Conservation (phyloP, 495 filamentous ascomycete species). For the Lophium mytilinum region DNA sequence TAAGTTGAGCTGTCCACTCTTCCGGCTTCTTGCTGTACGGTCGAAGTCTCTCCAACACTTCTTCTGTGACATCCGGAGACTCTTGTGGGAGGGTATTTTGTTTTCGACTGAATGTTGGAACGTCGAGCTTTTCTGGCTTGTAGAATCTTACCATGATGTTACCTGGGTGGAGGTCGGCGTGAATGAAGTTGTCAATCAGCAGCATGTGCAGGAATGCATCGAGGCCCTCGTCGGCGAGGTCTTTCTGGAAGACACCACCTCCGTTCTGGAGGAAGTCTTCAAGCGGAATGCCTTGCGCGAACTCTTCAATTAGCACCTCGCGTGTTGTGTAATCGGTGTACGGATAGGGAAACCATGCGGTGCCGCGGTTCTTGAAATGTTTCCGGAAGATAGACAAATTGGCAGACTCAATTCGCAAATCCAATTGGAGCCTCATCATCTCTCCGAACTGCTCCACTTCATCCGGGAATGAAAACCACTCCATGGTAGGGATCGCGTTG, state of each 20-base stretch:
- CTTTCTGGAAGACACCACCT: slow-evolving; percentile 84
- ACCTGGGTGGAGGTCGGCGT: slow-evolving; percentile 96
- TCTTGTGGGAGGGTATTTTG: slow-evolving; percentile 27
- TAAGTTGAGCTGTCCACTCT: slow-evolving; percentile 65
- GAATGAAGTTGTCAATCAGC: slow-evolving; percentile 94
- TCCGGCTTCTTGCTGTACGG: slow-evolving; percentile 57
- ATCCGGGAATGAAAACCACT: slow-evolving; percentile 95
- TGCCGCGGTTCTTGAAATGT: slow-evolving; percentile 82
- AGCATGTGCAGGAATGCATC: slow-evolving; percentile 99
- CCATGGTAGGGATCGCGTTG: slow-evolving; percentile 85
- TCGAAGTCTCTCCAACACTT: slow-evolving; percentile 68
- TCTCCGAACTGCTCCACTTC: slow-evolving; percentile 90
- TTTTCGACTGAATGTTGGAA: slow-evolving; percentile 46
- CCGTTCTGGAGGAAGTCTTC: slow-evolving; percentile 84
- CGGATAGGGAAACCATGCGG: slow-evolving; percentile 93
- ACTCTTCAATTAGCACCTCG: slow-evolving; percentile 91
- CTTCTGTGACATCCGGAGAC: slow-evolving; percentile 70
- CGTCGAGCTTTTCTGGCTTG: slow-evolving; percentile 61
- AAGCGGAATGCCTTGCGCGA: slow-evolving; percentile 86
- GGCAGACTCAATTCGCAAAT: slow-evolving; percentile 87
- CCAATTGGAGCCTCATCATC: slow-evolving; percentile 97
- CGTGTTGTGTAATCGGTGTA: slow-evolving; percentile 86
- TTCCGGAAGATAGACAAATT: slow-evolving; percentile 84
- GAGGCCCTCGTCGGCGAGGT: slow-evolving; percentile 91
- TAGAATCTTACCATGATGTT: slow-evolving; percentile 99